Percentiles rank a stretch among this genome's conserved stretches.
Evolutionary conservation across 495 filamentous ascomycete species (phyloP).

Genomic region (Penicillium steckii): DNA sequence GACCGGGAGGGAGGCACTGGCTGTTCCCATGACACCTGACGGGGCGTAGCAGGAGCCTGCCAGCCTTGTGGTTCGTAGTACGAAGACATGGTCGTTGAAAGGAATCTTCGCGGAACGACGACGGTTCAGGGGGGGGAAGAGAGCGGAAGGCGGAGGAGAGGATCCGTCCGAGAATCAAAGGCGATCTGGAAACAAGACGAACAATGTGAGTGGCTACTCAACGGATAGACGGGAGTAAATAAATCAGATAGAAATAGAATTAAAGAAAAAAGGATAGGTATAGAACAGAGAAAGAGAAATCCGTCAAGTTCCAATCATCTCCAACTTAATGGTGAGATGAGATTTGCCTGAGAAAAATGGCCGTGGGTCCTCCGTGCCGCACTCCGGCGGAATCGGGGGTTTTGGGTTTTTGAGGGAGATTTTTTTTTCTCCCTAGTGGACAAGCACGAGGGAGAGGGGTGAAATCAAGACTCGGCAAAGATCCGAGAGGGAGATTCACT

Average conservation of each 20-base stretch:
- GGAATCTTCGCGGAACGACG: constrained; percentile 14
- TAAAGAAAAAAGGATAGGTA: not conserved
- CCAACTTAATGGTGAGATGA: not conserved
- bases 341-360: constrained; percentile 7
- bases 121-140: constrained; percentile 22
- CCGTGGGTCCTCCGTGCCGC: constrained; percentile 17
- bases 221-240: not conserved
- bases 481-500: constrained; percentile 12
- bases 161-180: constrained; percentile 31
- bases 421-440: constrained; percentile 14
- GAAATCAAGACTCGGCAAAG: not conserved
- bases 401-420: constrained; percentile 4
- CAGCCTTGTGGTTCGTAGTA: constrained; percentile 90
- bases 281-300: not conserved
- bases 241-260: not conserved
- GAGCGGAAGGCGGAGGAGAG: constrained; percentile 23
- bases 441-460: not conserved
- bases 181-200: constrained; percentile 21
- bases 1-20: constrained; percentile 84
- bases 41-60: constrained; percentile 56
- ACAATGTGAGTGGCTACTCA: not conserved
- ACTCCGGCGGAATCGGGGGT: constrained; percentile 13
- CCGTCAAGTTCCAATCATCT: not conserved
- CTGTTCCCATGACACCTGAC: constrained; percentile 77
- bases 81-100: constrained; percentile 59